Conservation (phyloP, 306 rosid species). For the Chamaecrista fasciculata region DNA sequence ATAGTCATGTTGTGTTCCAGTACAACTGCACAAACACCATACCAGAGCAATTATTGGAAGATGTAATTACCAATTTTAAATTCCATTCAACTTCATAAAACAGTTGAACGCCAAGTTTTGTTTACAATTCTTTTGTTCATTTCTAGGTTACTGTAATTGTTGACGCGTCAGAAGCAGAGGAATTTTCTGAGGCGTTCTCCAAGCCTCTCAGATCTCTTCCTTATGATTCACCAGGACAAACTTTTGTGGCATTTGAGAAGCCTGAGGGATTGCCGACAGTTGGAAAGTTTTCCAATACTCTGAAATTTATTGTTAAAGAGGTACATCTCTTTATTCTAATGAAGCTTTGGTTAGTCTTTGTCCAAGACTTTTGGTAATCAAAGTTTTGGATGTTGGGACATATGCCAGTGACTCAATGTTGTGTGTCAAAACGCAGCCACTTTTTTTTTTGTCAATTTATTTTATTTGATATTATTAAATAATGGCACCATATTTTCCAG, state of each 20-base stretch:
- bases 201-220: conserved; percentile 91
- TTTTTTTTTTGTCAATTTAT: not conserved
- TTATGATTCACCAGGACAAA: conserved; percentile 91
- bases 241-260: conserved; percentile 92
- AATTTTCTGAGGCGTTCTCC: conserved; percentile 67
- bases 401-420: not conserved
- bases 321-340: conserved; percentile 37
- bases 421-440: not conserved
- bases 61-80: conserved; percentile 47
- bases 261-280: conserved; percentile 69
- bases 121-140: conserved; percentile 31
- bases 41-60: conserved; percentile 89
- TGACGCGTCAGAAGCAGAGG: conserved; percentile 91
- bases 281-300: conserved; percentile 77
- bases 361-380: not conserved
- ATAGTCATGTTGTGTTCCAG: conserved; percentile 90
- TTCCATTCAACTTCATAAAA: conserved; percentile 13
- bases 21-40: conserved; percentile 97
- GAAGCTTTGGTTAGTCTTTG: conserved; percentile 4
- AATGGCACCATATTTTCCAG: not conserved
- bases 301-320: conserved; percentile 90
- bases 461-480: not conserved
- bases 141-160: conserved; percentile 75
- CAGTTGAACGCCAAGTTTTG: conserved; percentile 9
- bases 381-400: not conserved